phyloP scores from a whole-genome alignment of 805 yeast genomes.

The Torulaspora gathmanii region DNA sequence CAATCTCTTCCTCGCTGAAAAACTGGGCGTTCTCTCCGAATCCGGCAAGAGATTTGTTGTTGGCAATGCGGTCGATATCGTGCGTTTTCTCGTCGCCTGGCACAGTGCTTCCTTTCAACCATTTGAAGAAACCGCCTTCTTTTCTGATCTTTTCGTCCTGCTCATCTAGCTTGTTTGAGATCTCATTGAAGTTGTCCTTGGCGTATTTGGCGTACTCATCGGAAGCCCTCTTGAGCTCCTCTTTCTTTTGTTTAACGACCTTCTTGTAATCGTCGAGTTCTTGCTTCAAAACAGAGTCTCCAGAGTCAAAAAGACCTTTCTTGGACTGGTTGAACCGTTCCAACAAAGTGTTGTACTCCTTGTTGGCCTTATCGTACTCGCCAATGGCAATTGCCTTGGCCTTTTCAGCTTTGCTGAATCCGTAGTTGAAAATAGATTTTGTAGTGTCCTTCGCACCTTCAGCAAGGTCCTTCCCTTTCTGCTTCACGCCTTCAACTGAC shows the following conservation, averaged over 20 bases:
- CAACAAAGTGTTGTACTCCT: slow-evolving; percentile 23
- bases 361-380: slow-evolving; percentile 29
- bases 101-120: slow-evolving; percentile 20
- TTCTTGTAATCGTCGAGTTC: slow-evolving; percentile 18
- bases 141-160: slow-evolving; percentile 22
- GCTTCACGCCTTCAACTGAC: slow-evolving; percentile 6
- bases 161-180: slow-evolving; percentile 26
- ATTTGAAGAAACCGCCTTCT: slow-evolving; percentile 25
- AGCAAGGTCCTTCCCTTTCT: slow-evolving; percentile 10
- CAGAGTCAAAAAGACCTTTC: slow-evolving; percentile 21
- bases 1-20: slow-evolving; percentile 37
- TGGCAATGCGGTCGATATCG: slow-evolving; percentile 1
- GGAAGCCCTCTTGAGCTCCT: slow-evolving; percentile 22
- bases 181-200: slow-evolving; percentile 25
- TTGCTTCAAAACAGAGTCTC: slow-evolving; percentile 16
- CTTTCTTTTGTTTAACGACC: slow-evolving; percentile 18
- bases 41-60: slow-evolving; percentile 36
- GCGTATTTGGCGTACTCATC: slow-evolving; percentile 19
- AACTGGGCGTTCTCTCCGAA: slow-evolving; percentile 46
- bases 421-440: slow-evolving; percentile 29
- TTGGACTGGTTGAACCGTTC: slow-evolving; percentile 14
- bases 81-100: slow-evolving; percentile 8
- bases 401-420: slow-evolving; percentile 30
- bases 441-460: slow-evolving; percentile 18
- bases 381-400: slow-evolving; percentile 31